Percentiles rank a stretch among this genome's conserved stretches.
Conservation (phyloP, 2,329 filamentous ascomycete genomes). For the Cordyceps tenuipes region DNA sequence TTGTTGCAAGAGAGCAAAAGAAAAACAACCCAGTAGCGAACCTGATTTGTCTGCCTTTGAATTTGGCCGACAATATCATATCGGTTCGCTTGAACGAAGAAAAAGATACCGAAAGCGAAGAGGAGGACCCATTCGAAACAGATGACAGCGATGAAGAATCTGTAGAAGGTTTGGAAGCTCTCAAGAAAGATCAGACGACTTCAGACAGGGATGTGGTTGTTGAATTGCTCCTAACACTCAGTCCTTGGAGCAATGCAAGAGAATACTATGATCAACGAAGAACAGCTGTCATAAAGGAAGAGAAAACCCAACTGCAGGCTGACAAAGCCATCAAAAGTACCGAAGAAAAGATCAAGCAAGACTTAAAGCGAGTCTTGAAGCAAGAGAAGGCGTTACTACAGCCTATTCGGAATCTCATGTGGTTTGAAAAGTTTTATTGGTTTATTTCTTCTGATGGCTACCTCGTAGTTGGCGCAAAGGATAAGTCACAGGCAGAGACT, state of each 20-base stretch:
- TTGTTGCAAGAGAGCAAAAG: conserved; percentile 81
- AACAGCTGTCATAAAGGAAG: conserved; percentile 73
- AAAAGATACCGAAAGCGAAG: conserved; percentile 52
- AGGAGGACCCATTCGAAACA: conserved; percentile 53
- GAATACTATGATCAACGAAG: conserved; percentile 90
- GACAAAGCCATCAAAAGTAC: conserved; percentile 78
- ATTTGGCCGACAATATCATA: conserved; percentile 81
- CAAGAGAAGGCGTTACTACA: conserved; percentile 84
- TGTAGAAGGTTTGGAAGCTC: conserved; percentile 25
- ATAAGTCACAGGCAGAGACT: conserved; percentile 82
- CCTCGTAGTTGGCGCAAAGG: conserved; percentile 79
- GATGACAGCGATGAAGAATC: conserved; percentile 49
- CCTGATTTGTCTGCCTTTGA: conserved; percentile 79
- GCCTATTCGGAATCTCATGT: conserved; percentile 73
- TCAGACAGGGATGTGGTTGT: conserved; percentile 52
- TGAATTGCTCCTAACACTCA: conserved; percentile 75
- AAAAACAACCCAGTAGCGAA: conserved; percentile 76
- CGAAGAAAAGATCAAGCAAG: conserved; percentile 77
- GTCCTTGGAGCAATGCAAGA: conserved; percentile 81
- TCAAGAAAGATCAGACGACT: conserved; percentile 27
- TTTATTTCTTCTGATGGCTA: conserved; percentile 96
- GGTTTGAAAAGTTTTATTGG: conserved; percentile 97
- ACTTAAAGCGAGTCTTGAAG: conserved; percentile 81
- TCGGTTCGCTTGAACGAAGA: conserved; percentile 71
- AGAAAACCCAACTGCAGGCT: conserved; percentile 77